These are phyloP conservation scores for Amauroascus verrucosus DNA, from an alignment of 2,329 filamentous ascomycete genomes.

Conservation along the genomic window DNA sequence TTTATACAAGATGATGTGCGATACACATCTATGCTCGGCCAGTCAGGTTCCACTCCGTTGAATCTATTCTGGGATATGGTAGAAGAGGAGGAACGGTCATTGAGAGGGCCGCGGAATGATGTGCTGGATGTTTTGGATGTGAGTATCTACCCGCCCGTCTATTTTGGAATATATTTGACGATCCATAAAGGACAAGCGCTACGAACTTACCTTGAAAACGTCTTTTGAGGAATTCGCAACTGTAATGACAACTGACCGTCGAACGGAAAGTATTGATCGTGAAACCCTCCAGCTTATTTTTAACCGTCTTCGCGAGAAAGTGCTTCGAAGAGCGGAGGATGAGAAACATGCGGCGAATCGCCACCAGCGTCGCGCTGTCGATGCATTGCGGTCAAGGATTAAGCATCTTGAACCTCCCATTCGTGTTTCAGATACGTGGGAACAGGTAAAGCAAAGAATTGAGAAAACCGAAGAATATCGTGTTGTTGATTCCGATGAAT, in stretches of 20 bases:
- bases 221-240: constrained; percentile 78
- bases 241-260: constrained; percentile 73
- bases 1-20: constrained; percentile 69
- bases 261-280: constrained; percentile 75
- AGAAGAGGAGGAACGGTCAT: constrained; percentile 83
- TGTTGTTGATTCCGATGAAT: constrained; percentile 70
- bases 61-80: constrained; percentile 94
- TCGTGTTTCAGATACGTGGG: constrained; percentile 68
- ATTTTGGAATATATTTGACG: constrained; percentile 28
- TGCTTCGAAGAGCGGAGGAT: constrained; percentile 69
- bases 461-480: constrained; percentile 75
- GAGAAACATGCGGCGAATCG: constrained; percentile 74
- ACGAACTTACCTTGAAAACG: constrained; percentile 78
- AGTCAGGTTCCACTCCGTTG: constrained; percentile 71
- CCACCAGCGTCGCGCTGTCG: constrained; percentile 71
- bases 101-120: constrained; percentile 70
- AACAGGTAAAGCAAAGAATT: constrained; percentile 70
- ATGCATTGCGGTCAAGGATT: constrained; percentile 72
- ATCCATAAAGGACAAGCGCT: constrained; percentile 63
- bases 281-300: constrained; percentile 74
- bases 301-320: constrained; percentile 78
- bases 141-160: constrained; percentile 28
- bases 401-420: constrained; percentile 86
- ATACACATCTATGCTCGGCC: constrained; percentile 73
- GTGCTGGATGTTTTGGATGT: constrained; percentile 84